Evolutionary conservation across 208 protist genomes (phyloP).

Genomic region (Strigomonas oncopelti): DNA sequence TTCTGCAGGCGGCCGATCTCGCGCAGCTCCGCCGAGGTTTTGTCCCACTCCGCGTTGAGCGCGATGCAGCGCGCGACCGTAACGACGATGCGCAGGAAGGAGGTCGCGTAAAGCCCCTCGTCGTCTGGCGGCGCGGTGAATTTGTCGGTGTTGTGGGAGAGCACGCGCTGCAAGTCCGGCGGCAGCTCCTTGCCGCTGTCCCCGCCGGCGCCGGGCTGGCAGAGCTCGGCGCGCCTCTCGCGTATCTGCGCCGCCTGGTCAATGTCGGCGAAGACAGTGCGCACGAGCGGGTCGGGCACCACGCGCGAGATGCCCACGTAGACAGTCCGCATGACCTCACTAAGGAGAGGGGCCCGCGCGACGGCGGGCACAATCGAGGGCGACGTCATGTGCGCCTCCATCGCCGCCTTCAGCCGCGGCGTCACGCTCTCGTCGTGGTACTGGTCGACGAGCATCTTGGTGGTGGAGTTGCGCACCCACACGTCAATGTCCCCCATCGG

Average conservation of each 20-base stretch:
- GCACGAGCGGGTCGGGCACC: constrained; percentile 61
- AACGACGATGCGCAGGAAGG: constrained; percentile 75
- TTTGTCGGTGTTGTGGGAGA: not conserved
- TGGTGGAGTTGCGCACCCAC: constrained; percentile 66
- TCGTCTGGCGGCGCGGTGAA: constrained; percentile 19
- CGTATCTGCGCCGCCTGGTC: constrained; percentile 13
- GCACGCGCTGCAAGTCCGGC: constrained; percentile 15
- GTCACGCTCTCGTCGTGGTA: constrained; percentile 27
- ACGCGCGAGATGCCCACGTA: constrained; percentile 42
- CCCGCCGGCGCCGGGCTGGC: constrained; percentile 16
- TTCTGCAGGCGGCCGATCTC: constrained; percentile 57
- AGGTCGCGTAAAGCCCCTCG: constrained; percentile 62
- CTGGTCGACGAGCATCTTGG: constrained; percentile 20
- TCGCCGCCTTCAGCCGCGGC: constrained; percentile 28
- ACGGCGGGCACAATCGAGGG: constrained; percentile 52
- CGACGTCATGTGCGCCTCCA: constrained; percentile 24
- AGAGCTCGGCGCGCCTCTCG: not conserved
- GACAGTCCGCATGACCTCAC: constrained; percentile 79
- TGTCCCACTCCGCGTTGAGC: constrained; percentile 38
- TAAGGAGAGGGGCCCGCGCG: constrained; percentile 70
- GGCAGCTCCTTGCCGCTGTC: constrained; percentile 14
- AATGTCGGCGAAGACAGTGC: constrained; percentile 72
- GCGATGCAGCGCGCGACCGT: constrained; percentile 50
- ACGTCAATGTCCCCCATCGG: constrained; percentile 62
- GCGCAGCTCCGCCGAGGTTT: constrained; percentile 40